Evolutionary conservation across 495 filamentous ascomycete species (phyloP).

Genomic region (Tuber indicum): DNA sequence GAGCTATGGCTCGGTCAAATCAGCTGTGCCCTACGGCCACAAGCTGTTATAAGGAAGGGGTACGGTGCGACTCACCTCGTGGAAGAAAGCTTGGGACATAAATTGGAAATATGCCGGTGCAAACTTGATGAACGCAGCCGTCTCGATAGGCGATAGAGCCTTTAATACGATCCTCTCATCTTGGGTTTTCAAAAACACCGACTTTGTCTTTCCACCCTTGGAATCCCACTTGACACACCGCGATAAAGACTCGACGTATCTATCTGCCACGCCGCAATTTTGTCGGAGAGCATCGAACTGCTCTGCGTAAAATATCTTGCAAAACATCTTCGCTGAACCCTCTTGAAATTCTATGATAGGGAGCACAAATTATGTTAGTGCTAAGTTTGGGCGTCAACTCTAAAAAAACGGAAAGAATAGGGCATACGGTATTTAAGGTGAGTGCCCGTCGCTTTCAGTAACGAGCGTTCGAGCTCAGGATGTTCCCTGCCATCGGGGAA

Average conservation of each 20-base stretch:
- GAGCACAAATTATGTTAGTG: not conserved
- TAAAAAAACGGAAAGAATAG: not conserved
- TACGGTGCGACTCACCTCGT: slow-evolving; percentile 50
- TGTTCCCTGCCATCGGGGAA: slow-evolving; percentile 44
- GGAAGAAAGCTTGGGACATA: slow-evolving; percentile 92
- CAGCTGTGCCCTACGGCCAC: not conserved
- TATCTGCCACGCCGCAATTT: slow-evolving; percentile 86
- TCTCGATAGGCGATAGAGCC: slow-evolving; percentile 78
- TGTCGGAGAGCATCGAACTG: slow-evolving; percentile 92
- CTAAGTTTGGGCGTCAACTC: not conserved
- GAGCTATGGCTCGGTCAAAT: slow-evolving; percentile 44
- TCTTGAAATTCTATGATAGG: slow-evolving; percentile 60
- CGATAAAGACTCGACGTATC: slow-evolving; percentile 90
- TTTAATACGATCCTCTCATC: slow-evolving; percentile 92
- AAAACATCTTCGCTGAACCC: slow-evolving; percentile 85
- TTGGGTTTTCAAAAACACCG: slow-evolving; percentile 93
- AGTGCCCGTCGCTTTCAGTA: slow-evolving; percentile 75
- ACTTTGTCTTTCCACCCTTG: slow-evolving; percentile 96
- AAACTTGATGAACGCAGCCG: slow-evolving; percentile 86
- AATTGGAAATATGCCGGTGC: slow-evolving; percentile 95
- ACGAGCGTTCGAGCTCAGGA: slow-evolving; percentile 63
- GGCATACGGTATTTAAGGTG: slow-evolving; percentile 71
- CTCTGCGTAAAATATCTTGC: slow-evolving; percentile 96
- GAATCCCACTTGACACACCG: slow-evolving; percentile 97
- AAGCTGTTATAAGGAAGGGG: not conserved